Conservation (phyloP, 2,329 filamentous ascomycete species). For the Aspergillus sclerotialis region DNA sequence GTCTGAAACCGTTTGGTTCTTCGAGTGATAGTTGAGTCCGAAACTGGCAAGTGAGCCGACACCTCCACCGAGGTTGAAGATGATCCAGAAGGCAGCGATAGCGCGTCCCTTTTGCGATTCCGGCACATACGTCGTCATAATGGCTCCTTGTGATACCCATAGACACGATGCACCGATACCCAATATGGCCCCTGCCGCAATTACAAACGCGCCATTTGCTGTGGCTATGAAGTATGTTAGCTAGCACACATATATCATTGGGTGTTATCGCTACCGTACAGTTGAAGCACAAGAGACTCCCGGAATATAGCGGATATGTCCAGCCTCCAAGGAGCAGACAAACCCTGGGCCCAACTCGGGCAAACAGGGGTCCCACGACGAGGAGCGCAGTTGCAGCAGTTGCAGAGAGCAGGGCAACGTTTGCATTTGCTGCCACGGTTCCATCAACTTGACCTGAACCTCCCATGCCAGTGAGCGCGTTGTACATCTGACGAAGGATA, state of each 20-base stretch:
- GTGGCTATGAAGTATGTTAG: conserved; percentile 14
- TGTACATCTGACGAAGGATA: conserved; percentile 36
- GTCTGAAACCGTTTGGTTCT: conserved; percentile 40
- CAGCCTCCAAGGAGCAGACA: conserved; percentile 41
- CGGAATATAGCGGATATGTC: conserved; percentile 43
- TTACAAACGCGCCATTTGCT: conserved; percentile 38
- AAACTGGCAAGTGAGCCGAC: conserved; percentile 41
- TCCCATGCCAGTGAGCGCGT: conserved; percentile 40
- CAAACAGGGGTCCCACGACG: conserved; percentile 39
- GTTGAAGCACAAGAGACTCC: conserved; percentile 39
- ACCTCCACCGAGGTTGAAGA: conserved; percentile 42
- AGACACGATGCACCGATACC: conserved; percentile 41
- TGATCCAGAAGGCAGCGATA: conserved; percentile 41
- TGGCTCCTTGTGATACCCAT: conserved; percentile 43
- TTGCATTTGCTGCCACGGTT: conserved; percentile 42
- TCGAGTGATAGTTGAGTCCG: conserved; percentile 38
- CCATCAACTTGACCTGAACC: conserved; percentile 42
- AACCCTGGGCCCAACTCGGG: conserved; percentile 35
- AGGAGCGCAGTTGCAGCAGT: conserved; percentile 40
- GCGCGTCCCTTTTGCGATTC: conserved; percentile 39
- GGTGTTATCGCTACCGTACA: conserved; percentile 18
- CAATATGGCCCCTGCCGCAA: conserved; percentile 40
- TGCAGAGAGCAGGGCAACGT: conserved; percentile 37
- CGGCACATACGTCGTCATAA: conserved; percentile 42
- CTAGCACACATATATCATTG: too few species aligned